Evolutionary conservation across 192 early-diverging fungal species (phyloP).

Genomic region (Radiomyces spectabilis): DNA sequence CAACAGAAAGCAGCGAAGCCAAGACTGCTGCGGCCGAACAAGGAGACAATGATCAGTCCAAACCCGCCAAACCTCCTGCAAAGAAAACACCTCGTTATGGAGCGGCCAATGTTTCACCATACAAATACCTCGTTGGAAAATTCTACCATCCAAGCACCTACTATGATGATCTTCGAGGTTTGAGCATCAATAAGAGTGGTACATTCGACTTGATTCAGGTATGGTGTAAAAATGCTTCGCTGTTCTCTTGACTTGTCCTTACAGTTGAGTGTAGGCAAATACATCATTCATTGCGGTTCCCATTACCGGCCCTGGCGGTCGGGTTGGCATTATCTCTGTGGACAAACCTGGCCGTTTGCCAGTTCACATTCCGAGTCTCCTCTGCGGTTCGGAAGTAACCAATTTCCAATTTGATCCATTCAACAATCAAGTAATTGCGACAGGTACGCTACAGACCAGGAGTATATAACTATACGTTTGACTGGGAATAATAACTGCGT

Average conservation of each 20-base stretch:
- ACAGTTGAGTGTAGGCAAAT: too few relatives aligned
- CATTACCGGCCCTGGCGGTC: conserved; percentile 70
- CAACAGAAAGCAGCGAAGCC: background rate
- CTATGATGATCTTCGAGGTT: conserved; percentile 53
- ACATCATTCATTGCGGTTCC: conserved; percentile 61
- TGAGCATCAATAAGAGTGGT: conserved; percentile 43
- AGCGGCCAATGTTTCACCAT: conserved; percentile 35
- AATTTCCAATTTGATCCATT: conserved; percentile 75
- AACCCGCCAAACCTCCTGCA: background rate
- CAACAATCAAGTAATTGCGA: conserved; percentile 44
- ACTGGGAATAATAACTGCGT: background rate
- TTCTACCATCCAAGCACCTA: conserved; percentile 52
- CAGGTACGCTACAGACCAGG: too few relatives aligned
- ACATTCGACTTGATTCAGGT: conserved; percentile 56
- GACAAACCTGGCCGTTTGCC: conserved; percentile 65
- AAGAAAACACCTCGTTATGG: conserved; percentile 31
- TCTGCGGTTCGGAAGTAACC: conserved; percentile 52
- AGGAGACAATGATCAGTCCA: background rate
- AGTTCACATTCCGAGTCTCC: conserved; percentile 43
- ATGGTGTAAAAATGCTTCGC: too few relatives aligned
- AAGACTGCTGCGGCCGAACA: background rate
- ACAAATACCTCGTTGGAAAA: conserved; percentile 54
- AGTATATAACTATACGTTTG: too few relatives aligned
- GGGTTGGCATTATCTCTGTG: conserved; percentile 61
- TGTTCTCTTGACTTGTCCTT: too few relatives aligned